Conservation (phyloP, 495 filamentous ascomycete genomes). For the Rhizodiscina lignyota region DNA sequence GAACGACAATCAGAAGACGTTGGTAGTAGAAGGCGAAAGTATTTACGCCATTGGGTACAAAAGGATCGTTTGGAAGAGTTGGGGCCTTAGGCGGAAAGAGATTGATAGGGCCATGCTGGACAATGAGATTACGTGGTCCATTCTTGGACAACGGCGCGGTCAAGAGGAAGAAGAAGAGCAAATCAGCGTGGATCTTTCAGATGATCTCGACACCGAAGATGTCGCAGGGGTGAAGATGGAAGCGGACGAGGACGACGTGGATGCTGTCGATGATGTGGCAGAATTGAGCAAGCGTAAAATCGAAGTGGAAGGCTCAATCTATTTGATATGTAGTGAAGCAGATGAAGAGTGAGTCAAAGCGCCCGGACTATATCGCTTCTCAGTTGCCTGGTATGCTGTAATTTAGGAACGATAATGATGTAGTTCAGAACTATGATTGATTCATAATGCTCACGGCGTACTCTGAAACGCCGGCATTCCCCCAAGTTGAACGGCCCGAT, state of each 20-base stretch:
- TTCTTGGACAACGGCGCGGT: slow-evolving; percentile 4
- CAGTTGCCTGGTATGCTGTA: too few species aligned
- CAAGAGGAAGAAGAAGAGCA: slow-evolving; percentile 3
- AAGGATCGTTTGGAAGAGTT: slow-evolving; percentile 8
- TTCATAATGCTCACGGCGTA: too few species aligned
- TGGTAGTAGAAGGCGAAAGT: too few species aligned
- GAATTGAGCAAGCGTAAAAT: background rate
- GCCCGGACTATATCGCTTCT: too few species aligned
- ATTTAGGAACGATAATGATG: too few species aligned
- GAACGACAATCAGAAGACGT: too few species aligned
- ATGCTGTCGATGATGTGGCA: slow-evolving; percentile 1
- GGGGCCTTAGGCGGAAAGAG: slow-evolving; percentile 3
- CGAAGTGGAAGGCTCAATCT: slow-evolving; percentile 1
- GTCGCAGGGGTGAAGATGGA: background rate
- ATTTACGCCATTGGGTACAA: slow-evolving; percentile 6
- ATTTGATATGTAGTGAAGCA: too few species aligned
- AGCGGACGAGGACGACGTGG: slow-evolving; percentile 3
- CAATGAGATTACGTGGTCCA: slow-evolving; percentile 6
- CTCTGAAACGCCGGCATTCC: too few species aligned
- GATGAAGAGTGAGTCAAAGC: too few species aligned
- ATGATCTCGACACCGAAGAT: slow-evolving; percentile 1
- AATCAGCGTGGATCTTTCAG: slow-evolving; percentile 4
- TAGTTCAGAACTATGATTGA: too few species aligned
- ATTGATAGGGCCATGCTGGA: slow-evolving; percentile 5
- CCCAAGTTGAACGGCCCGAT: too few species aligned